Evolutionary conservation across 192 early-diverging fungal species (phyloP).

Genomic region (Endogone sp.): DNA sequence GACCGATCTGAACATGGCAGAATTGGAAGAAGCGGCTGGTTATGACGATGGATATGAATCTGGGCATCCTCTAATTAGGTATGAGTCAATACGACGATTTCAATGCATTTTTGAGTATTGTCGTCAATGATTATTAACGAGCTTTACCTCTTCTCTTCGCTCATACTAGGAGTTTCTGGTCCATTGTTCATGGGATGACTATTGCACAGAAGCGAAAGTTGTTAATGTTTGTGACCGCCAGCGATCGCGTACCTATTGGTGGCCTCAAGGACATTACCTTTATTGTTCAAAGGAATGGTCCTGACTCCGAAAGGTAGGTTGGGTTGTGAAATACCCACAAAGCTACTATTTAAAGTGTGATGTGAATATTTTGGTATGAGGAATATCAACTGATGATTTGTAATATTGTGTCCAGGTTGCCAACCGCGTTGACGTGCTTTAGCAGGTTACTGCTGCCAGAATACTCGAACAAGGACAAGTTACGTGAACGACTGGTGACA

Average conservation of each 20-base stretch:
- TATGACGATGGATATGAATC: conserved; percentile 83
- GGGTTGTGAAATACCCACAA: neutral
- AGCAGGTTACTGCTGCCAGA: conserved; percentile 86
- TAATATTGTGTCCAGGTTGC: conserved; percentile 49
- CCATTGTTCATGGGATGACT: conserved; percentile 74
- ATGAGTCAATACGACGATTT: neutral
- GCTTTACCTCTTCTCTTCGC: too few species aligned
- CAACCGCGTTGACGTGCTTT: conserved; percentile 92
- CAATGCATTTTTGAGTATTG: too few species aligned
- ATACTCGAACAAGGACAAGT: conserved; percentile 74
- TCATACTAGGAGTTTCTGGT: conserved; percentile 84
- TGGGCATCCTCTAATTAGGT: conserved; percentile 60
- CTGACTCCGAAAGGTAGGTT: conserved; percentile 61
- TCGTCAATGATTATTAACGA: too few species aligned
- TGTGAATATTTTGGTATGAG: too few species aligned
- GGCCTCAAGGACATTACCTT: conserved; percentile 83
- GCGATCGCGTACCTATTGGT: conserved; percentile 83
- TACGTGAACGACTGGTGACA: conserved; percentile 70
- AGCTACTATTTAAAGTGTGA: too few species aligned
- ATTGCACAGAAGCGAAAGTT: conserved; percentile 83
- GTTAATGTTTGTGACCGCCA: conserved; percentile 89
- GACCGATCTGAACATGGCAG: conserved; percentile 79
- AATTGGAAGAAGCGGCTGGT: conserved; percentile 68
- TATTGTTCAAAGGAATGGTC: conserved; percentile 82
- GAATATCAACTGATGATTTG: neutral